Evolutionary conservation across 306 rosid genomes (phyloP).

Genomic region (Alnus rubra): DNA sequence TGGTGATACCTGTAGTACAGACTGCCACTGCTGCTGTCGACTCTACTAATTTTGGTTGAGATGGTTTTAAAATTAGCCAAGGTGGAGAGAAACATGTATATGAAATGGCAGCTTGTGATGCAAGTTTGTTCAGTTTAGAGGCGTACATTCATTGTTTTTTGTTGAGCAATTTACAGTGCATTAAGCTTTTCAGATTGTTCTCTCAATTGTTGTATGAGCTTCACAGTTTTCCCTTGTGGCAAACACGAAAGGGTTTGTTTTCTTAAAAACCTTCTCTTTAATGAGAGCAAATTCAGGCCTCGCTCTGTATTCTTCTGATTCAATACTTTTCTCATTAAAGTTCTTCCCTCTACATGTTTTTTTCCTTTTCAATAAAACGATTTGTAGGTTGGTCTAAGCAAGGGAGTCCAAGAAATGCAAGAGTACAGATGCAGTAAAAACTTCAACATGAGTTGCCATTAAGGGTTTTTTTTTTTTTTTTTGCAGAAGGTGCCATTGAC

Average conservation of each 20-base stretch:
- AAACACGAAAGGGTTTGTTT: conserved; percentile 10
- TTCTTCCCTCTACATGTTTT: neutral
- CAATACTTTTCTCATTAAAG: neutral
- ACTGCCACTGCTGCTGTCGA: conserved; percentile 35
- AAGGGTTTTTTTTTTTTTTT: no score
- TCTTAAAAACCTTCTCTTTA: conserved; percentile 24
- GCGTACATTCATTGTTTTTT: conserved; percentile 33
- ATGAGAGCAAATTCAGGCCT: neutral
- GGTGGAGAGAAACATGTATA: conserved; percentile 52
- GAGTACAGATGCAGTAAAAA: neutral
- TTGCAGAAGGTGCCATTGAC: no score
- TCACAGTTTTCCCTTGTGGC: conserved; percentile 38
- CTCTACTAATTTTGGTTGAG: conserved; percentile 34
- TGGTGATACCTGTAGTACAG: conserved; percentile 40
- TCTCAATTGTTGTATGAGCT: conserved; percentile 39
- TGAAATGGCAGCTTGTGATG: conserved; percentile 47
- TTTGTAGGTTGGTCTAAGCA: neutral
- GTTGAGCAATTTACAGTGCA: conserved; percentile 37
- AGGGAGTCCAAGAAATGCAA: neutral
- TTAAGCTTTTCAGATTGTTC: conserved; percentile 31
- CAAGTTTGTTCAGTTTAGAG: conserved; percentile 43
- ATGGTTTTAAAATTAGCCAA: conserved; percentile 33
- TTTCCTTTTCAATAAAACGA: neutral
- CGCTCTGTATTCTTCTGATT: neutral
- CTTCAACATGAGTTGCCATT: neutral